These are phyloP conservation scores for Dipodascopsis tothii DNA, from an alignment of 805 yeast genomes.

Conservation along the genomic window DNA sequence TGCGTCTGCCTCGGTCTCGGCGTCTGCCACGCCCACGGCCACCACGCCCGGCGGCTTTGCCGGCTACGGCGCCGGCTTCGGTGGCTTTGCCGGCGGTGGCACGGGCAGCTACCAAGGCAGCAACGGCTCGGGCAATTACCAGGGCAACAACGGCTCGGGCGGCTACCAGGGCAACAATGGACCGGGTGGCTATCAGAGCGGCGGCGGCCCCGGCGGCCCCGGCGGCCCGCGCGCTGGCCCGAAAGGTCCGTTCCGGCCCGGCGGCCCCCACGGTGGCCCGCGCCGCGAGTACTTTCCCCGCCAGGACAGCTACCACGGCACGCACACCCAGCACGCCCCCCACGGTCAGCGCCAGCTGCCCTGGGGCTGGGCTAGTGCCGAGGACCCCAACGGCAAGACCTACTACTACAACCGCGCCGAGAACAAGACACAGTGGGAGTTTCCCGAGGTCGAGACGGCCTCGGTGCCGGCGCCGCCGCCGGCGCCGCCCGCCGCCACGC, in stretches of 20 bases:
- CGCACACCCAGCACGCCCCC: no score
- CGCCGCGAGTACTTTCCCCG: not conserved
- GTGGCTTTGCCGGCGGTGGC: not conserved
- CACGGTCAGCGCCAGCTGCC: no score
- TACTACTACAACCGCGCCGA: constrained; percentile 51
- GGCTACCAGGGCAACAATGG: not conserved
- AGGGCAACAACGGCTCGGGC: not conserved
- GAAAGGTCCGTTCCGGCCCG: not conserved
- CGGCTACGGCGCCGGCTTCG: not conserved
- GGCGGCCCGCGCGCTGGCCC: not conserved
- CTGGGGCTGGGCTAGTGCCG: constrained; percentile 58
- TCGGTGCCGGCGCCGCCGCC: constrained; percentile 30
- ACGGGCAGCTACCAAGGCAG: not conserved
- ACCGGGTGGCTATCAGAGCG: not conserved
- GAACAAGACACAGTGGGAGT: constrained; percentile 52
- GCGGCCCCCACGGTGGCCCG: not conserved
- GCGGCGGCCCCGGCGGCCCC: not conserved
- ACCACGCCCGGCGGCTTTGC: no score
- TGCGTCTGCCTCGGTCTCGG: no score
- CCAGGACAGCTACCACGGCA: no score
- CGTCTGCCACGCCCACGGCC: no score
- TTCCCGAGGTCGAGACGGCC: constrained; percentile 37
- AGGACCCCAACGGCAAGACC: constrained; percentile 38
- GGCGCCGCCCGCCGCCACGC: constrained; percentile 24
- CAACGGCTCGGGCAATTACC: not conserved